Percentiles rank a stretch among this genome's conserved stretches.
These are phyloP conservation scores for Ophiobolus disseminans DNA, from an alignment of 2,329 filamentous ascomycete species.

Conservation along the genomic window DNA sequence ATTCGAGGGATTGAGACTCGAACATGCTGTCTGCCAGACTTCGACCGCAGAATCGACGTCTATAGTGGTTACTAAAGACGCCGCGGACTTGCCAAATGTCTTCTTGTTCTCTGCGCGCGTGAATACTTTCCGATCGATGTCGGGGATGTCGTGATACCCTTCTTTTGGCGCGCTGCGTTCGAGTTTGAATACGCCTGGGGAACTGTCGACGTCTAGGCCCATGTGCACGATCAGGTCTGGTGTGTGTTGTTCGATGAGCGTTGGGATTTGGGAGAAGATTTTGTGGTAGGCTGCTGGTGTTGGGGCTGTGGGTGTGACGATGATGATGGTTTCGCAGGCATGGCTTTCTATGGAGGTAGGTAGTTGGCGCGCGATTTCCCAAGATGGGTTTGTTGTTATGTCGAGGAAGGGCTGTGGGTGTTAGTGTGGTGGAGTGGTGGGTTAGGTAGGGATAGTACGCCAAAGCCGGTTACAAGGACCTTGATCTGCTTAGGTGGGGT, in stretches of 20 bases:
- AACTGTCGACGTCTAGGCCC: slow-evolving; percentile 72
- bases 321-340: slow-evolving; percentile 53
- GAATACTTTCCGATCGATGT: slow-evolving; percentile 66
- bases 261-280: slow-evolving; percentile 69
- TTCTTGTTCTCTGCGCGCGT: slow-evolving; percentile 37
- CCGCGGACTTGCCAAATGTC: slow-evolving; percentile 27
- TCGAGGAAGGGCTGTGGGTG: slow-evolving; percentile 75
- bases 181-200: slow-evolving; percentile 67
- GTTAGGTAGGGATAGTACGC: slow-evolving; percentile 21
- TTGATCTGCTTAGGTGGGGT: slow-evolving; percentile 25
- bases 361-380: slow-evolving; percentile 76
- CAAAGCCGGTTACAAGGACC: slow-evolving; percentile 58
- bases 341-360: slow-evolving; percentile 13
- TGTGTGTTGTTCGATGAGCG: slow-evolving; percentile 61
- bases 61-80: slow-evolving; percentile 30
- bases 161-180: slow-evolving; percentile 75
- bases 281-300: slow-evolving; percentile 75
- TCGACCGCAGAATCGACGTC: slow-evolving; percentile 26
- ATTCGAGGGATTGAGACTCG: not conserved
- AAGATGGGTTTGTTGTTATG: slow-evolving; percentile 77
- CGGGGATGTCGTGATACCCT: slow-evolving; percentile 69
- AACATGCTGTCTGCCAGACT: slow-evolving; percentile 21
- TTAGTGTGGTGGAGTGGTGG: slow-evolving; percentile 5
- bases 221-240: slow-evolving; percentile 76
- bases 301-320: slow-evolving; percentile 70